Percentiles rank a stretch among this genome's conserved stretches.
phyloP scores from a whole-genome alignment of 176 grass and related monocot genomes.

The Coix lacrymajobi region DNA sequence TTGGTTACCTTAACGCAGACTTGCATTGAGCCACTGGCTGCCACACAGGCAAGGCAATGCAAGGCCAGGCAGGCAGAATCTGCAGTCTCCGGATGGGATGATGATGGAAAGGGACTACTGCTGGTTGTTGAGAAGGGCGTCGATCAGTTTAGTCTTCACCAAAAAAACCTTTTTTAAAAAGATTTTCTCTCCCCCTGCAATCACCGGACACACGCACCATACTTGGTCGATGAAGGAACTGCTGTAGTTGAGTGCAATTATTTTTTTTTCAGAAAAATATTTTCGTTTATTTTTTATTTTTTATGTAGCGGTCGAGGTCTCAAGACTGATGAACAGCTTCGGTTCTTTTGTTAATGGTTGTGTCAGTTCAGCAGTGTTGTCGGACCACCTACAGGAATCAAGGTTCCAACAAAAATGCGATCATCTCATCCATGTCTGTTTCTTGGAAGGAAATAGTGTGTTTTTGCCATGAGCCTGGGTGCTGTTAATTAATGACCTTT shows the following conservation, averaged over 20 bases:
- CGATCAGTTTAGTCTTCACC: conserved; percentile 22
- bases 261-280: neutral
- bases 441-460: no score
- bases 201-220: neutral
- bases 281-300: no score
- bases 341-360: no score
- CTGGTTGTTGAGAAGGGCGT: conserved; percentile 24
- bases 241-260: neutral
- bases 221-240: neutral
- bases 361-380: no score
- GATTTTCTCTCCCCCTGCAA: neutral
- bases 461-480: no score
- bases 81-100: neutral
- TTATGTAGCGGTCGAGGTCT: neutral
- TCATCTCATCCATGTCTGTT: no score
- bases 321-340: no score
- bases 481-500: no score
- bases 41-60: neutral
- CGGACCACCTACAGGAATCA: no score
- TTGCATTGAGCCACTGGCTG: neutral
- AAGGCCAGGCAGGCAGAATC: neutral
- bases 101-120: conserved; percentile 9
- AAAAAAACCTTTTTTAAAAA: neutral
- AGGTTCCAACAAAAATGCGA: no score
- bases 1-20: conserved; percentile 39